A percentile compares a stretch with the other conserved stretches of the same genome.
Evolutionary conservation across 2,329 filamentous ascomycete genomes (phyloP).

Genomic region (Dactylella cylindrospora): DNA sequence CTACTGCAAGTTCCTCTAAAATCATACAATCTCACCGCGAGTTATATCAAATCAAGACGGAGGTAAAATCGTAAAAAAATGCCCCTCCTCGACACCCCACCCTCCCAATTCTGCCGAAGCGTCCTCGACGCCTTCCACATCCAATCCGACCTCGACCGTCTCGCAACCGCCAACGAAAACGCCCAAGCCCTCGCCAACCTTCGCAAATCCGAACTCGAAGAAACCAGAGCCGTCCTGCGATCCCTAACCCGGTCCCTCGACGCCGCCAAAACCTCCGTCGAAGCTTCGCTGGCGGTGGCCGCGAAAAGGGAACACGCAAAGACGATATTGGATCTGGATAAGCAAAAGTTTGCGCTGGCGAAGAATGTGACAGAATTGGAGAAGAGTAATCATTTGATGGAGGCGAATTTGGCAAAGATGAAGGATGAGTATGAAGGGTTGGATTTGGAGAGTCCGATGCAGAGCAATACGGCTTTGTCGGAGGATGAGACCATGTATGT

Average conservation of each 20-base stretch:
- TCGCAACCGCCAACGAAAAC: slow-evolving; percentile 80
- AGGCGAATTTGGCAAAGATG: slow-evolving; percentile 60
- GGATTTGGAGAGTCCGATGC: slow-evolving; percentile 47
- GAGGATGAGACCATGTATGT: slow-evolving; percentile 51
- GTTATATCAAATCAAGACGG: too few relatives aligned
- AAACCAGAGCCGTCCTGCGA: slow-evolving; percentile 45
- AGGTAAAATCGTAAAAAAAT: too few relatives aligned
- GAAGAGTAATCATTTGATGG: slow-evolving; percentile 69
- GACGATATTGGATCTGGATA: slow-evolving; percentile 86
- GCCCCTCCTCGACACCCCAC: slow-evolving; percentile 33
- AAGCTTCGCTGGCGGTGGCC: slow-evolving; percentile 40
- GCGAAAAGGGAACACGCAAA: slow-evolving; percentile 55
- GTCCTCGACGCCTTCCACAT: slow-evolving; percentile 70
- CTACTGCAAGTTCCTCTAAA: too few relatives aligned
- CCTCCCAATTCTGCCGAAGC: slow-evolving; percentile 33
- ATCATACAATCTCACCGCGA: too few relatives aligned
- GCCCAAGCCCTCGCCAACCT: slow-evolving; percentile 80
- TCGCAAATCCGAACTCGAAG: slow-evolving; percentile 59
- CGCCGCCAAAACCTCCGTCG: slow-evolving; percentile 45
- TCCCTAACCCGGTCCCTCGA: slow-evolving; percentile 46
- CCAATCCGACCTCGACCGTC: slow-evolving; percentile 77
- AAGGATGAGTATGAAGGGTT: slow-evolving; percentile 56
- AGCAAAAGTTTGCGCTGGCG: slow-evolving; percentile 81
- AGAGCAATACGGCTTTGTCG: slow-evolving; percentile 48
- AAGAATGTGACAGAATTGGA: slow-evolving; percentile 79